Evolutionary conservation across 2,329 filamentous ascomycete species (phyloP).

Genomic region (Pseudogymnoascus sp.): DNA sequence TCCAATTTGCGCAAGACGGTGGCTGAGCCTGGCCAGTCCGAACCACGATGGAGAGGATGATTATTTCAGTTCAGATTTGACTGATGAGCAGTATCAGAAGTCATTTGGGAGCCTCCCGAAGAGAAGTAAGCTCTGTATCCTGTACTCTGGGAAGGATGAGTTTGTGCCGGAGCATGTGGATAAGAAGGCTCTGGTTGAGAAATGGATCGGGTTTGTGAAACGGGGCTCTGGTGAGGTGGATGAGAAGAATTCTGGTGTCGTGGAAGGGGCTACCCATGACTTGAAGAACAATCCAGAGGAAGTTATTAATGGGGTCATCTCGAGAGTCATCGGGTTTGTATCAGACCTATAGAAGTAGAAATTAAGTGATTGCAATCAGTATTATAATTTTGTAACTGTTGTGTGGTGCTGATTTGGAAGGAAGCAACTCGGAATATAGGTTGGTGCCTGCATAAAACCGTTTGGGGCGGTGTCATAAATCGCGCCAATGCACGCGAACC

Average conservation of each 20-base stretch:
- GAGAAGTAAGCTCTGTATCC: constrained; percentile 38
- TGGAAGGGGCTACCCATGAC: constrained; percentile 44
- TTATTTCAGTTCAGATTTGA: constrained; percentile 58
- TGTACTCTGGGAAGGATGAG: constrained; percentile 44
- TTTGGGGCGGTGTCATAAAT: not conserved
- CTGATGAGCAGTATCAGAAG: constrained; percentile 39
- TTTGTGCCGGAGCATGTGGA: constrained; percentile 41
- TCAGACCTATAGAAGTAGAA: constrained; percentile 5
- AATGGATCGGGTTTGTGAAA: constrained; percentile 40
- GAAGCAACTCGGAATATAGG: not conserved
- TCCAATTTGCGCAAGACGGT: constrained; percentile 49
- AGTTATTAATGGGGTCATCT: not conserved
- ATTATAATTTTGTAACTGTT: not conserved
- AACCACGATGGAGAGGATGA: constrained; percentile 54
- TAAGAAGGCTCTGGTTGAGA: constrained; percentile 38
- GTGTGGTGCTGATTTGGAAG: too few species aligned
- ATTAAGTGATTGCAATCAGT: not conserved
- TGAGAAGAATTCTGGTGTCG: constrained; percentile 39
- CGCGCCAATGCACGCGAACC: not conserved
- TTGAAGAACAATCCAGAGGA: constrained; percentile 27
- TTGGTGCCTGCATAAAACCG: not conserved
- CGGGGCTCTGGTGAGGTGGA: constrained; percentile 40
- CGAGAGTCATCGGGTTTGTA: not conserved
- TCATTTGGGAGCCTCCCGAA: constrained; percentile 49
- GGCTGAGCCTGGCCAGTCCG: constrained; percentile 50